A percentile compares a stretch with the other conserved stretches of the same genome.
Evolutionary conservation across 2,329 filamentous ascomycete genomes (phyloP).

Genomic region (Zelopaecilomyces penicillatus): DNA sequence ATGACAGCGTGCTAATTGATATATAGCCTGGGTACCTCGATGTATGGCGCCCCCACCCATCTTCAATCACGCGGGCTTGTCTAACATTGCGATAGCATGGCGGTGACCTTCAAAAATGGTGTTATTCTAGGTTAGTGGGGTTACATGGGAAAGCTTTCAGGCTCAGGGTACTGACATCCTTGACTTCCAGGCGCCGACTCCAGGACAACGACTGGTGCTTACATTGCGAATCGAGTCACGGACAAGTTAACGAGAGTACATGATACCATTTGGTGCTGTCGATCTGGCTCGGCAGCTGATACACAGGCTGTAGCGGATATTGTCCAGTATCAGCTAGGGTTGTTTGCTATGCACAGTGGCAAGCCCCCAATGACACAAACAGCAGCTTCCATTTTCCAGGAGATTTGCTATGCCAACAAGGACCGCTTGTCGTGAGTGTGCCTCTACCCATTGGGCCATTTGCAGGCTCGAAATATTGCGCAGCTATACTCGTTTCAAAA

Average conservation of each 20-base stretch:
- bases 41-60: conserved; percentile 50
- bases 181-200: conserved; percentile 68
- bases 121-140: conserved; percentile 69
- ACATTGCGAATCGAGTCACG: conserved; percentile 98
- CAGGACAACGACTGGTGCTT: conserved; percentile 92
- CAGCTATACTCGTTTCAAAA: background rate
- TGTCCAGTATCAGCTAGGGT: conserved; percentile 88
- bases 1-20: conserved; percentile 22
- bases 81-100: conserved; percentile 60
- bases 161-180: conserved; percentile 9
- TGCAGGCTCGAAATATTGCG: background rate
- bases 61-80: conserved; percentile 17
- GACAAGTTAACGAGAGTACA: conserved; percentile 98
- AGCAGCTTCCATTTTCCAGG: conserved; percentile 91
- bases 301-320: conserved; percentile 98
- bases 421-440: conserved; percentile 69
- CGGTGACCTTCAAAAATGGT: conserved; percentile 96
- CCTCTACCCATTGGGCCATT: background rate
- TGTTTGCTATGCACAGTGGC: conserved; percentile 86
- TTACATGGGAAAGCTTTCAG: too few species aligned
- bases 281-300: conserved; percentile 93
- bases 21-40: conserved; percentile 84
- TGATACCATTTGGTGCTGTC: conserved; percentile 99
- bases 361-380: conserved; percentile 90
- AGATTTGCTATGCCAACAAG: conserved; percentile 97